Evolutionary conservation across 805 yeast genomes (phyloP), one percentile per base, ranked within the genome.

Genomic region (Suhomyces kilbournensis): DNA sequence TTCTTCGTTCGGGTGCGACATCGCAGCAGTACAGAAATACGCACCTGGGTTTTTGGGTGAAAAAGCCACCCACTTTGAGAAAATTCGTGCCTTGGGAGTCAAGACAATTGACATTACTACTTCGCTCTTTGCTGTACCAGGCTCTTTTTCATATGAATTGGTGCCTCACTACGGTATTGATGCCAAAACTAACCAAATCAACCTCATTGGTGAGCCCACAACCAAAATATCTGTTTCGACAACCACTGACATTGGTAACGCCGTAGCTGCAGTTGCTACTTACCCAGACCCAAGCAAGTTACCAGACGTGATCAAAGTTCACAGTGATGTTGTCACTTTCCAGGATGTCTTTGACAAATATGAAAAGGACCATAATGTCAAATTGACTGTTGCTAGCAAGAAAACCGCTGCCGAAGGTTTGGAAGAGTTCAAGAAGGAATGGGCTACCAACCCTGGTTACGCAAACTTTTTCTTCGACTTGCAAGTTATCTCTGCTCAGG

Each of bases 1-100:
- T 30, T 78, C 85, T 2, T 87, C 83, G 59, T 84, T 79, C 58
- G 90, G 89, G 40, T 59, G 71, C 20, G 82, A 81, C 50, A 47
- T 75, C 15, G 61, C 56, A 2, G 67, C 61, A 7, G 63, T 63
- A 19, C 58, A 58, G 3, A 53, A 57, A 19, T 39, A 49, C 20
- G 62, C 72, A 20, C 77, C 81, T 6, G 71, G 69, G 0, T 67
- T 78, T 51, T 59, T 67, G 28, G 59, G 46, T 1, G 10, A 52
- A 17, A 80, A 80, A 61, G 44, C 61, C 0, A 59, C 51, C 1
- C 81, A 79, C 58, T 61, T 76, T 5, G 59, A 60, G 2, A 66
- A 61, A 12, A 8, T 46, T n/a, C 26, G 50, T 14, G 39, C 39
- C 6, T 15, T 15, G 14, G 44, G 49, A 10, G 52, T 80, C 50